These are phyloP conservation scores for Tillandsia fasciculata DNA, from an alignment of 176 grass and related monocot genomes.

Conservation along the genomic window DNA sequence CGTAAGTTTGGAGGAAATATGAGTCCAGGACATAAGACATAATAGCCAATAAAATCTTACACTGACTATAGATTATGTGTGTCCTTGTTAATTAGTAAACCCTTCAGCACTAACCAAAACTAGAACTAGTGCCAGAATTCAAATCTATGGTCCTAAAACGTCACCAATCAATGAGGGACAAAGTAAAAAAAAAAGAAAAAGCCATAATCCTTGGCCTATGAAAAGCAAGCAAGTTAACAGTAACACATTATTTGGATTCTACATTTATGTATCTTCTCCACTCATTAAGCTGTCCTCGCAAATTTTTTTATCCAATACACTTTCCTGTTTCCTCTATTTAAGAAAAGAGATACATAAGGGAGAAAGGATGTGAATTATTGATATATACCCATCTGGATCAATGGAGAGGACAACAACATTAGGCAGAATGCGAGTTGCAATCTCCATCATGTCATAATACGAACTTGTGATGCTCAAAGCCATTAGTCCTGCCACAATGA, in stretches of 20 bases:
- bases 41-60: no score
- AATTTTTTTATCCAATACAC: conserved; percentile 4
- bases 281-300: background rate
- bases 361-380: conserved; percentile 4
- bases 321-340: conserved; percentile 10
- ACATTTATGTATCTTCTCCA: background rate
- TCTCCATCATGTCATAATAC: conserved; percentile 97
- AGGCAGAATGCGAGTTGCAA: conserved; percentile 91
- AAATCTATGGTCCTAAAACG: no score
- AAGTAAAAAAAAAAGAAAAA: background rate
- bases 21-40: background rate
- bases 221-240: no score
- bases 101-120: no score
- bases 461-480: conserved; percentile 83
- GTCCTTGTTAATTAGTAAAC: no score
- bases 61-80: no score
- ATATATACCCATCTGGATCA: conserved; percentile 76
- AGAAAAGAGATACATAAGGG: conserved; percentile 22
- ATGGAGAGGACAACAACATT: conserved; percentile 87
- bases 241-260: no score
- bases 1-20: background rate
- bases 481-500: conserved; percentile 73
- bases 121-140: no score
- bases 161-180: no score
- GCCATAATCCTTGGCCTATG: no score